Percentiles rank a stretch among this genome's conserved stretches.
Conservation (phyloP, 2,329 filamentous ascomycete species). For the Aureobasidium sp. region DNA sequence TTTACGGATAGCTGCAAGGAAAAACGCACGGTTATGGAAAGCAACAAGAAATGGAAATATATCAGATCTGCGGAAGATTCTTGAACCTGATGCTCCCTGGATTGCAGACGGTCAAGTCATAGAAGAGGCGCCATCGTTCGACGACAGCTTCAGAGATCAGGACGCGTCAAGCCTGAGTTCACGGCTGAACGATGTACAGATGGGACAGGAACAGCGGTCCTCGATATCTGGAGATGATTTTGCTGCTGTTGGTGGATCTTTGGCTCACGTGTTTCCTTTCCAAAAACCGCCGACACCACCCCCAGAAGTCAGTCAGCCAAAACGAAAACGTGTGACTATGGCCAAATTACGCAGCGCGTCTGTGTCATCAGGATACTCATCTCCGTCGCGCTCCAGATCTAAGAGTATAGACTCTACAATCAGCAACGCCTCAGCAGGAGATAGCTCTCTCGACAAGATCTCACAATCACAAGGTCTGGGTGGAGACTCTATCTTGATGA, state of each 20-base stretch:
- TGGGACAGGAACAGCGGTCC: slow-evolving; percentile 6
- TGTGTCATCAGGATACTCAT: slow-evolving; percentile 71
- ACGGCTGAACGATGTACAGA: not conserved
- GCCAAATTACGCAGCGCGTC: slow-evolving; percentile 70
- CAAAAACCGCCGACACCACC: slow-evolving; percentile 52
- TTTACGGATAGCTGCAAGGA: slow-evolving; percentile 72
- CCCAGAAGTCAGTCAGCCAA: slow-evolving; percentile 34
- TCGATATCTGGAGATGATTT: slow-evolving; percentile 18
- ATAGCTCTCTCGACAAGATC: slow-evolving; percentile 72
- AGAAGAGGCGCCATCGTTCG: slow-evolving; percentile 11
- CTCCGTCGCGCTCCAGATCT: slow-evolving; percentile 61
- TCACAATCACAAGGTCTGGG: slow-evolving; percentile 59
- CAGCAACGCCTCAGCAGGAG: slow-evolving; percentile 45
- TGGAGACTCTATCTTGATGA: slow-evolving; percentile 71
- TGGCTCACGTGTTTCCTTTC: slow-evolving; percentile 89
- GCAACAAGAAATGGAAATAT: slow-evolving; percentile 71
- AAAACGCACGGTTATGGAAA: slow-evolving; percentile 83
- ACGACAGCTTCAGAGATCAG: not conserved
- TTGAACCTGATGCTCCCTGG: slow-evolving; percentile 54
- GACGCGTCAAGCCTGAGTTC: not conserved
- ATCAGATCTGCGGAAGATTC: slow-evolving; percentile 63
- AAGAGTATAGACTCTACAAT: slow-evolving; percentile 67
- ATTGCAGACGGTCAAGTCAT: slow-evolving; percentile 2
- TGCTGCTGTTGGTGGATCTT: slow-evolving; percentile 29
- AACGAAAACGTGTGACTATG: slow-evolving; percentile 75